Evolutionary conservation across 2,329 filamentous ascomycete genomes (phyloP).

Genomic region (Blastomyces percursus): DNA sequence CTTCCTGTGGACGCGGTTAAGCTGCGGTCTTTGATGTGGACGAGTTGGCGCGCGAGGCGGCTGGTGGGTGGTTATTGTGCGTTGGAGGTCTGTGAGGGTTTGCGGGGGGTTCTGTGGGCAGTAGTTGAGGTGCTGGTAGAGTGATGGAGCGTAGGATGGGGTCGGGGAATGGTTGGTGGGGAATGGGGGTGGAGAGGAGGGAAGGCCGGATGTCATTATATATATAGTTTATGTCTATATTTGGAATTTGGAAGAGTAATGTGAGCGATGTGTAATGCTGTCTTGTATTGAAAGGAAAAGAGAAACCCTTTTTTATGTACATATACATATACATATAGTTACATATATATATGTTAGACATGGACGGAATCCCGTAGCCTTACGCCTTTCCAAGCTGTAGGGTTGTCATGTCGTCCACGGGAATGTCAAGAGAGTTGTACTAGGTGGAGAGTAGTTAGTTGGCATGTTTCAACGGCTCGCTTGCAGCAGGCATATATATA

Average conservation of each 20-base stretch:
- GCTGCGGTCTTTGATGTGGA: conserved; percentile 2
- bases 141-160: not conserved
- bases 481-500: too few species aligned
- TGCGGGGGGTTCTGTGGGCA: not conserved
- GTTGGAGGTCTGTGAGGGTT: not conserved
- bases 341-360: not conserved
- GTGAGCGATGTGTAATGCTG: too few species aligned
- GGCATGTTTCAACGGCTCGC: too few species aligned
- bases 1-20: conserved; percentile 1
- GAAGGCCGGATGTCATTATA: not conserved
- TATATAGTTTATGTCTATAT: too few species aligned
- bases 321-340: too few species aligned
- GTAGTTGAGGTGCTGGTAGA: not conserved
- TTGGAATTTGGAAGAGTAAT: too few species aligned
- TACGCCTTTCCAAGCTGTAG: too few species aligned
- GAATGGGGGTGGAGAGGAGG: not conserved
- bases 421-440: too few species aligned
- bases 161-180: not conserved
- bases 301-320: not conserved
- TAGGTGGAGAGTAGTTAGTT: too few species aligned
- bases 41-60: not conserved
- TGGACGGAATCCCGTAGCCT: too few species aligned
- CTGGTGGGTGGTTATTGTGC: not conserved
- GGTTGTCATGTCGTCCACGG: too few species aligned
- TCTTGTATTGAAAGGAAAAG: not conserved